phyloP scores from a whole-genome alignment of 371 early-diverging fungal genomes.

The Apophysomyces sp. region DNA sequence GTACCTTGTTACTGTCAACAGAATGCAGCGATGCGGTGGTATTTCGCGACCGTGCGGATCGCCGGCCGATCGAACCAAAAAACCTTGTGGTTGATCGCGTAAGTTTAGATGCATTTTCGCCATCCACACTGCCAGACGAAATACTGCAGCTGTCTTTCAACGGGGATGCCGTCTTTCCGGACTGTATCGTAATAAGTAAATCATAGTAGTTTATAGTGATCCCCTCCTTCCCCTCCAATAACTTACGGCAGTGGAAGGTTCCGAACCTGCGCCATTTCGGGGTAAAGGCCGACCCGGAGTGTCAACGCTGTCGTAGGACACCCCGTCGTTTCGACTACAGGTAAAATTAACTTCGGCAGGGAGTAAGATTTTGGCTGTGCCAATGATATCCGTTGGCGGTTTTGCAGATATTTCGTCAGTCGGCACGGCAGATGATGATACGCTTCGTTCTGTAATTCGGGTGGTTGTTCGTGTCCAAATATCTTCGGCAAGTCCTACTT shows the following conservation, averaged over 20 bases:
- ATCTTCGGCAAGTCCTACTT: slow-evolving; percentile 6
- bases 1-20: slow-evolving; percentile 15
- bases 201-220: not conserved
- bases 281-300: slow-evolving; percentile 31
- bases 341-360: slow-evolving; percentile 17
- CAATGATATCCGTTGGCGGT: slow-evolving; percentile 32
- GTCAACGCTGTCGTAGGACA: slow-evolving; percentile 42
- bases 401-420: not conserved
- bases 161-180: not conserved
- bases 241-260: not conserved
- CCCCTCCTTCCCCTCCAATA: not conserved
- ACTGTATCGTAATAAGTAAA: not conserved
- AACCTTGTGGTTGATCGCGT: slow-evolving; percentile 16
- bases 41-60: slow-evolving; percentile 20
- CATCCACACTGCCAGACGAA: slow-evolving; percentile 8
- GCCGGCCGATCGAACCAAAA: slow-evolving; percentile 26
- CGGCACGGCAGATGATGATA: not conserved
- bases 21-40: slow-evolving; percentile 17
- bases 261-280: not conserved
- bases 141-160: slow-evolving; percentile 9
- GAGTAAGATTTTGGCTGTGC: slow-evolving; percentile 33
- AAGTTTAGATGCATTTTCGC: not conserved
- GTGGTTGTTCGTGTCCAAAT: slow-evolving; percentile 8
- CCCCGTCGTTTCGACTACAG: slow-evolving; percentile 8
- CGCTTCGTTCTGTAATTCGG: not conserved